Base-by-base conservation (phyloP, 2,329 filamentous ascomycete genomes). In the Curvularia sp. region DNA sequence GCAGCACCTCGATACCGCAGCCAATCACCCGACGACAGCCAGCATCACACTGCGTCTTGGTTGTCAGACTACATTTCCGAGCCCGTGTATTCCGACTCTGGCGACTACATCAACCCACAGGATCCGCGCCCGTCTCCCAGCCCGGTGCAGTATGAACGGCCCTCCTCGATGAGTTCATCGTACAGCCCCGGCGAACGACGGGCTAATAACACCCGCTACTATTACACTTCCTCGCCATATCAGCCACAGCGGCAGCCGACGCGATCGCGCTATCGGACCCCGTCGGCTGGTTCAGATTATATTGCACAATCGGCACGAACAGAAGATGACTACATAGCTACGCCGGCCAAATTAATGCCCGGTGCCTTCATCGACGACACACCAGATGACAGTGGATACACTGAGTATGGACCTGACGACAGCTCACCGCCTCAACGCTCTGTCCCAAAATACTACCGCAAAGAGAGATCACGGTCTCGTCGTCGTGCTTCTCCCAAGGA, bases 291-390 rank as follows among this genome's bases (percentile, higher is more conserved):
- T 18, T 46, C 56, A 28, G 56, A 55, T 48, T 50, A 48, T 13
- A 55, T 55, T 18, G 41, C 52, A 10, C 46, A 46, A 13, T 28
- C 48, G 9, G 53, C 33, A 22, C 56, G 35, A 26, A 46, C 56
- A 10, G 41, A 58, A 42, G 51, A 58, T 46, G 56, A 58, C 22
- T 58, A 58, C 22, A 58, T 58, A 13, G 52, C 46, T 15, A 44
- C 49, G 2, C 48, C 52, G 20, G 44, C 47, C 22, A 49, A 50
- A 26, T 22, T 26, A 9, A 58, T 49, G 15, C 46, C 35, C 8
- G 47, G 46, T 18, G 52, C 30, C 13, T 46, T 54, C 30, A 31
- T 20, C 8, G 33, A 58, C 8, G 39, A 49, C n/a, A 47, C 31
- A 0, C 43, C 52, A 35, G 48, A 47, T 8, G 51, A 55, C 52